These are phyloP conservation scores for Castanopsis chinensis DNA, from an alignment of 306 rosid genomes.

Conservation along the genomic window DNA sequence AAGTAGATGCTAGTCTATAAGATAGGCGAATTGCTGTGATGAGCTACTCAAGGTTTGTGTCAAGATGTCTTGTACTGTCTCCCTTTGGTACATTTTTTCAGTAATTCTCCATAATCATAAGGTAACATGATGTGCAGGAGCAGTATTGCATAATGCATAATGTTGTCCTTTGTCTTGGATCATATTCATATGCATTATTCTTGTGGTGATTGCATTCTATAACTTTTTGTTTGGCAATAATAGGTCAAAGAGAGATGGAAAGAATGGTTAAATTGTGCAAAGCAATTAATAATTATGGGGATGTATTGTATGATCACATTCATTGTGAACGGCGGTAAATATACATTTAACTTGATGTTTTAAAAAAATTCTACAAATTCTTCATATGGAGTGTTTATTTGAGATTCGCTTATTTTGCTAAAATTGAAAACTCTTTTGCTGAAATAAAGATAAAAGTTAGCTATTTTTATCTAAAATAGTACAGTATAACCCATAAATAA, in stretches of 20 bases:
- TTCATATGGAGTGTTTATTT: too few relatives aligned
- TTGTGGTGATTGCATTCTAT: background rate
- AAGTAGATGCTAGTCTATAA: background rate
- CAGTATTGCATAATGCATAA: background rate
- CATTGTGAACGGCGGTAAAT: too few relatives aligned
- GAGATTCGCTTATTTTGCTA: too few relatives aligned
- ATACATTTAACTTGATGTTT: too few relatives aligned
- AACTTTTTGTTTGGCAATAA: background rate
- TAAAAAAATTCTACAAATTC: too few relatives aligned
- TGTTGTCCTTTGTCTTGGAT: background rate
- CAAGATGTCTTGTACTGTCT: background rate
- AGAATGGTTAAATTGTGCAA: background rate
- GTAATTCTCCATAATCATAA: conserved; percentile 1
- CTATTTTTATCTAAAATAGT: too few relatives aligned
- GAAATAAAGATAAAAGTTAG: too few relatives aligned
- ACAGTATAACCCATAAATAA: too few relatives aligned
- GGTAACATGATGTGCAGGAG: background rate
- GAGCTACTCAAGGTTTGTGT: background rate
- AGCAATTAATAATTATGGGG: too few relatives aligned
- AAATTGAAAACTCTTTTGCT: too few relatives aligned
- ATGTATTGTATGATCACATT: too few relatives aligned
- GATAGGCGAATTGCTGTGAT: background rate
- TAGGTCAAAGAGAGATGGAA: background rate
- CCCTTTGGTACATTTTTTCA: background rate
- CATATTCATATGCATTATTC: background rate